Evolutionary conservation across 345 rosid species (phyloP), one percentile per base, ranked within the genome.

Genomic region (Combretum micranthum): DNA sequence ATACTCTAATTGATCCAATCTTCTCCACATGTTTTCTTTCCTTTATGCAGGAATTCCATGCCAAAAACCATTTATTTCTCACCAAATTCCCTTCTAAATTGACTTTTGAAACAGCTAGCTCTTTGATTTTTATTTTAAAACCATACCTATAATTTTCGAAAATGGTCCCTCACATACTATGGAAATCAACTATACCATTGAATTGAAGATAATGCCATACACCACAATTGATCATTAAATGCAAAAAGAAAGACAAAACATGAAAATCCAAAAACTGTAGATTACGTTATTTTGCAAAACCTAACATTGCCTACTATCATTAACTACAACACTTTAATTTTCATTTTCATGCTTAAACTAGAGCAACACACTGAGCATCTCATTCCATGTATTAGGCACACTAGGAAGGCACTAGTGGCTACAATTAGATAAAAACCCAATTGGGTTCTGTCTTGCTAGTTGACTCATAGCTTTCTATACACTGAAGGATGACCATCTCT

Each of bases 361-460:
- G 63, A 84, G 83, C 39, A 80, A 42, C 8, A 73, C 83, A 71
- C 60, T 71, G 52, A 90, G 66, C 93, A 90, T 85, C 79, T 90
- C 97, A 68, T 88, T 92, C 98, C 97, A 92, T 45, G 69, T 73
- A 61, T 92, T 96, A 0, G 98, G 97, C 17, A 92, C 96, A 1
- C 97, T 97, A 20, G 98, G 98, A 61, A 92, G 90, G 62, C 97
- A 92, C 98, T 97, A 92, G 52, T 92, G 97, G 81, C 87, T 88
- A 22, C 98, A 92, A 46, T 92, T 97, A 13, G 95, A 85, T 3
- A 84, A 70, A 55, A 70, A 26, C 42, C 68, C 80, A 43, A 23
- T 44, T 0, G 55, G 67, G 52, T 85, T 83, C 55, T 79, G 84
- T 71, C 63, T 86, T 59, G 73, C 67, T 23, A 73, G 80, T 61